Evolutionary conservation across 2,329 filamentous ascomycete genomes (phyloP).

Genomic region (Seiridium unicorne): DNA sequence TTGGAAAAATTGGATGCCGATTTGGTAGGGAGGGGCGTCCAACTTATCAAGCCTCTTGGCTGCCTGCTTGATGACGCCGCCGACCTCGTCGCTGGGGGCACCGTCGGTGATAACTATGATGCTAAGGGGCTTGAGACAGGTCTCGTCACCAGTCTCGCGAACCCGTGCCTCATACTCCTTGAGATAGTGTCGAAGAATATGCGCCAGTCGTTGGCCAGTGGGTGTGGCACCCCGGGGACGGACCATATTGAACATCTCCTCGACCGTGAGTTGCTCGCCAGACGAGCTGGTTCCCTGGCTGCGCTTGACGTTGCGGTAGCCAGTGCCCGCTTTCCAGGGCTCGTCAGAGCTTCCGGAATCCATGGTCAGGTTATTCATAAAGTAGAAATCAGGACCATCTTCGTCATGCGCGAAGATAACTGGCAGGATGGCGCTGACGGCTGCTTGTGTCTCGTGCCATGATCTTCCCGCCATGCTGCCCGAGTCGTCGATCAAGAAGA

Average conservation of each 20-base stretch:
- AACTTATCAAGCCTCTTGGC: slow-evolving; percentile 70
- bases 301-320: slow-evolving; percentile 62
- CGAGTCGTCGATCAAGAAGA: slow-evolving; percentile 92
- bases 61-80: slow-evolving; percentile 62
- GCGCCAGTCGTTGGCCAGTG: slow-evolving; percentile 68
- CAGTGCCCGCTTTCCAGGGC: slow-evolving; percentile 38
- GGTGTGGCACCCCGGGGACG: slow-evolving; percentile 67
- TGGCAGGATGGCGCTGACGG: slow-evolving; percentile 67
- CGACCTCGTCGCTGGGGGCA: slow-evolving; percentile 74
- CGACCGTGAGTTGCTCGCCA: slow-evolving; percentile 50
- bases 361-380: slow-evolving; percentile 68
- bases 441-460: slow-evolving; percentile 73
- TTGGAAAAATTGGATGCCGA: slow-evolving; percentile 96
- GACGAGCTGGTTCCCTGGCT: neutral
- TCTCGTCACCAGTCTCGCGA: slow-evolving; percentile 30
- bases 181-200: slow-evolving; percentile 75
- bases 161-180: slow-evolving; percentile 43
- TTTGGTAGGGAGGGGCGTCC: slow-evolving; percentile 73
- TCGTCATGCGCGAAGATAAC: slow-evolving; percentile 77
- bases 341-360: slow-evolving; percentile 28
- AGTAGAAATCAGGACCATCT: slow-evolving; percentile 89
- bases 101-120: slow-evolving; percentile 94
- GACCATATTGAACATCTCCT: slow-evolving; percentile 68
- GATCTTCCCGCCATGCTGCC: slow-evolving; percentile 75
- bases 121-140: slow-evolving; percentile 72